Conservation (phyloP, 345 rosid species). For the Excoecaria cochinchinensis region DNA sequence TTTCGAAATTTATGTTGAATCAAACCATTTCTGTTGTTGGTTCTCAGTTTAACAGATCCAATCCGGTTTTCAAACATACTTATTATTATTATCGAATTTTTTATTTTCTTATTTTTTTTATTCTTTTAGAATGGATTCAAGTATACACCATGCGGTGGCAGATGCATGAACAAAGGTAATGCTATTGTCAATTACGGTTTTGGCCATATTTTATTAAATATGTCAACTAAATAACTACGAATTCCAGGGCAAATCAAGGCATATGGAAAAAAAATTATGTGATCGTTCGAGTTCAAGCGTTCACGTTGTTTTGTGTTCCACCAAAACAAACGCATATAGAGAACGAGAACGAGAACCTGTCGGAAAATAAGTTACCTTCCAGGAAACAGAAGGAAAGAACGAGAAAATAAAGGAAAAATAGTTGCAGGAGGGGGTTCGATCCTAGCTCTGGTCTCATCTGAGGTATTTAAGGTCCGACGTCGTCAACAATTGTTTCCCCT, state of each 20-base stretch:
- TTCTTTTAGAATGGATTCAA: too few species aligned
- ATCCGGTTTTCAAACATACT: too few species aligned
- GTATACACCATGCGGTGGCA: too few species aligned
- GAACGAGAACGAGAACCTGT: neutral
- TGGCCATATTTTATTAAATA: too few species aligned
- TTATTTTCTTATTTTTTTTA: too few species aligned
- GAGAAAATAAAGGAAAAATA: slow-evolving; percentile 14
- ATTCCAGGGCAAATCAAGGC: slow-evolving; percentile 12
- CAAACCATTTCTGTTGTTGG: too few species aligned
- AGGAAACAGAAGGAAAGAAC: neutral
- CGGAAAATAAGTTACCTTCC: neutral
- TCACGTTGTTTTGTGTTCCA: slow-evolving; percentile 29
- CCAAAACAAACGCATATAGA: neutral
- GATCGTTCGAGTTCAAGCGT: slow-evolving; percentile 25
- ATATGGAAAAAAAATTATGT: neutral
- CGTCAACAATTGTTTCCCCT: slow-evolving; percentile 7
- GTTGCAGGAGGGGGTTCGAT: slow-evolving; percentile 7
- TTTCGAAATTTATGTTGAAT: too few species aligned
- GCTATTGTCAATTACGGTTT: too few species aligned
- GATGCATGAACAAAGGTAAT: too few species aligned
- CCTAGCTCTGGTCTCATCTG: neutral
- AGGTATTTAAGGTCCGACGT: slow-evolving; percentile 20
- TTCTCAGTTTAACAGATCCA: too few species aligned
- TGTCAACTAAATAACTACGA: too few species aligned
- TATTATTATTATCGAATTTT: too few species aligned